Evolutionary conservation across 208 protist genomes (phyloP).

Genomic region (Phytomonas sp.): DNA sequence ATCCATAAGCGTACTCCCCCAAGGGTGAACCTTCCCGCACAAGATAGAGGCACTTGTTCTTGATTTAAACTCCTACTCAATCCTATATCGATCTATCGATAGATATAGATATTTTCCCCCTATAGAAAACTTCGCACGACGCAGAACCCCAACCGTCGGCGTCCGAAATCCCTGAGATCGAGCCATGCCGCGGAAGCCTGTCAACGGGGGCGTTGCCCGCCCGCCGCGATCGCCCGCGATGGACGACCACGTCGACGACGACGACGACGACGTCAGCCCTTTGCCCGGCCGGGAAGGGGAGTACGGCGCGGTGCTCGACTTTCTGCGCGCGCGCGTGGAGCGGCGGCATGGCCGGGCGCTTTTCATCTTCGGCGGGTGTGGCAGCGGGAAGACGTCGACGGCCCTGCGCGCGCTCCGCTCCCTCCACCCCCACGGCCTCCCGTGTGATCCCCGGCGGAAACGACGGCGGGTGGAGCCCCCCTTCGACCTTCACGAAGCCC

Average conservation of each 20-base stretch:
- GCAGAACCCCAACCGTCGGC: too few relatives aligned
- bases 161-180: too few relatives aligned
- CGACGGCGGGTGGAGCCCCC: constrained; percentile 16
- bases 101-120: too few relatives aligned
- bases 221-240: background rate
- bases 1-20: too few relatives aligned
- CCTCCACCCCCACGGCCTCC: constrained; percentile 35
- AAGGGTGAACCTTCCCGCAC: too few relatives aligned
- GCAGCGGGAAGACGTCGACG: constrained; percentile 77
- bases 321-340: constrained; percentile 32
- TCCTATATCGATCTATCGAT: too few relatives aligned
- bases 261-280: constrained; percentile 2
- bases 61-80: too few relatives aligned
- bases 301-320: constrained; percentile 44
- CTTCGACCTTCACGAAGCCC: constrained; percentile 13
- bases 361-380: constrained; percentile 81
- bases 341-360: constrained; percentile 30
- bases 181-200: too few relatives aligned
- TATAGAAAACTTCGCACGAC: too few relatives aligned
- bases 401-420: constrained; percentile 61
- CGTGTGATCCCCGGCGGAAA: constrained; percentile 28
- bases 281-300: constrained; percentile 40
- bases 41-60: too few relatives aligned
- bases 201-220: too few relatives aligned
- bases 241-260: background rate